Percentiles rank a stretch among this genome's conserved stretches.
Conservation (phyloP, 139 green algal genomes). For the Tetradesmus lagerheimii region DNA sequence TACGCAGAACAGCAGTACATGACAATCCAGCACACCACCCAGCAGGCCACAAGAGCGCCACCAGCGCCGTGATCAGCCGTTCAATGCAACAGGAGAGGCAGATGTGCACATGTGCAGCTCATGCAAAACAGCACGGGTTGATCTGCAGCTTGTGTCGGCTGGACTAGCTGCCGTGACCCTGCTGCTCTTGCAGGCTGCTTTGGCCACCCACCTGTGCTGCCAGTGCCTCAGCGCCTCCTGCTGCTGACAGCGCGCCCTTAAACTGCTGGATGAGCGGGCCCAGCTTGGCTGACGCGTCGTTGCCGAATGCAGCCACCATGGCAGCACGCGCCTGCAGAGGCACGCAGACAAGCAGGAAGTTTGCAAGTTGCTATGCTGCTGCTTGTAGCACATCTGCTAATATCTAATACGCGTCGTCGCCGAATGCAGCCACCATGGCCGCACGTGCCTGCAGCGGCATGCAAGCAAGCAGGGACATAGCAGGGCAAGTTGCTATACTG, state of each 20-base stretch:
- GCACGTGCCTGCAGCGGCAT: not conserved
- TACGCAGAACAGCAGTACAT: too few species aligned
- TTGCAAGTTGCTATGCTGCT: too few species aligned
- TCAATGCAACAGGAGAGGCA: too few species aligned
- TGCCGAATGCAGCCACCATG: conserved; percentile 29
- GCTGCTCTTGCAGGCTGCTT: not conserved
- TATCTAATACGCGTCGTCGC: not conserved
- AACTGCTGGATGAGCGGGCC: conserved; percentile 18
- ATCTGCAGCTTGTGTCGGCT: not conserved
- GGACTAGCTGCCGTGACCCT: not conserved
- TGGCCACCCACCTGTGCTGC: not conserved
- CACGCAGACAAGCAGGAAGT: too few species aligned
- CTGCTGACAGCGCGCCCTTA: not conserved
- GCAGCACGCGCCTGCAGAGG: conserved; percentile 15
- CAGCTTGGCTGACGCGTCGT: conserved; percentile 28
- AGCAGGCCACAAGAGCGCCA: too few species aligned
- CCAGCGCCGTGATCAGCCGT: too few species aligned
- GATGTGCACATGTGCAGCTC: too few species aligned
- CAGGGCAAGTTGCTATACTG: too few species aligned
- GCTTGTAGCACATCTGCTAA: too few species aligned
- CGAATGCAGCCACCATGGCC: conserved; percentile 25
- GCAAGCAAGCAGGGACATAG: too few species aligned
- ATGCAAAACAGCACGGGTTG: too few species aligned
- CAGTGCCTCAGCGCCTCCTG: conserved; percentile 26
- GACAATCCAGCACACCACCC: too few species aligned